phyloP scores from a whole-genome alignment of 2,329 filamentous ascomycete species.

The Simplicillium aogashimaense region DNA sequence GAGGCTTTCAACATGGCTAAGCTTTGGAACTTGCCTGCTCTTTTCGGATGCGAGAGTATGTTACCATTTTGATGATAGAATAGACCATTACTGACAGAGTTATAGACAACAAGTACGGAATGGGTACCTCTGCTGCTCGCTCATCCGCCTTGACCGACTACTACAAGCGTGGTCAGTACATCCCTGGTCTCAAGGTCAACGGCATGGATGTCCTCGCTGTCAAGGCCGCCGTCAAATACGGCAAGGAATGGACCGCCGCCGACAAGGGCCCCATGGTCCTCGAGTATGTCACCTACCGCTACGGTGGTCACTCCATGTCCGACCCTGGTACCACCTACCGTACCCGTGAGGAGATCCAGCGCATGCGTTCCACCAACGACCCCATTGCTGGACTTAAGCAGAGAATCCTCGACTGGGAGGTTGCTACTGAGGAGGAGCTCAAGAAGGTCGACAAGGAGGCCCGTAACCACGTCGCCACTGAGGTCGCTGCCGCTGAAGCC shows the following conservation, averaged over 20 bases:
- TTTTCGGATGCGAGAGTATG: conserved; percentile 98
- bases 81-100: conserved; percentile 4
- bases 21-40: conserved; percentile 90
- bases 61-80: conserved; percentile 13
- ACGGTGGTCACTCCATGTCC: conserved; percentile 99
- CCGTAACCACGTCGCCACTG: conserved; percentile 71
- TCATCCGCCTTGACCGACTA: conserved; percentile 96
- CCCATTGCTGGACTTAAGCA: conserved; percentile 96
- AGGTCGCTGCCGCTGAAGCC: conserved; percentile 82
- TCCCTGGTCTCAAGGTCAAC: conserved; percentile 98
- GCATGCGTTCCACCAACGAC: conserved; percentile 98
- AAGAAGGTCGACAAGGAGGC: conserved; percentile 95
- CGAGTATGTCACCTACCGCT: conserved; percentile 98
- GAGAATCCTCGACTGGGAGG: conserved; percentile 93
- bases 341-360: conserved; percentile 98
- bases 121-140: conserved; percentile 93
- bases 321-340: conserved; percentile 98
- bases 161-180: conserved; percentile 99
- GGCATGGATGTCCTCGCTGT: conserved; percentile 98
- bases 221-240: conserved; percentile 91
- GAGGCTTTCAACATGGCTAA: conserved; percentile 99
- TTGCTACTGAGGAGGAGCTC: conserved; percentile 87
- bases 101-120: conserved; percentile 98
- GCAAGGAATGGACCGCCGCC: conserved; percentile 72
- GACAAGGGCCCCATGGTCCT: conserved; percentile 92